Percentiles rank a stretch among this genome's conserved stretches.
These are phyloP conservation scores for Larix kaempferi DNA, from an alignment of 75 land plant species.

Conservation along the genomic window DNA sequence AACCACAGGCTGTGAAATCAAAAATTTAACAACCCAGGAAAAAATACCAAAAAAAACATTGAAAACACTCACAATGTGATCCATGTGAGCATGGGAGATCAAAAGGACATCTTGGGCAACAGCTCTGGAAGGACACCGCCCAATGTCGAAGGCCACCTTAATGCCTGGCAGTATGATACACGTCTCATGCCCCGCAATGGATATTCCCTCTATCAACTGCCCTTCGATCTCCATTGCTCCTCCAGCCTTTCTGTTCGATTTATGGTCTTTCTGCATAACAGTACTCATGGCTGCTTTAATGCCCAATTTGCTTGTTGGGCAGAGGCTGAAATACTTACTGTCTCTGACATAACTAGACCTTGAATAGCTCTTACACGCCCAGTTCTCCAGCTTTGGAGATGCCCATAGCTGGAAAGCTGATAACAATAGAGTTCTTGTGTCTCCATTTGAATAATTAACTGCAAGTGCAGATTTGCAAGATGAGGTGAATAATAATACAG, in stretches of 20 bases:
- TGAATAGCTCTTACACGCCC: too few relatives aligned
- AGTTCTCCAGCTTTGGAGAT: too few relatives aligned
- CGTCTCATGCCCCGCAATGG: constrained; percentile 96
- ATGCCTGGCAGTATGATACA: constrained; percentile 77
- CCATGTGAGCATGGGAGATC: constrained; percentile 96
- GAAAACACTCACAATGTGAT: constrained; percentile 70
- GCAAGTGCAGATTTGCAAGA: too few relatives aligned
- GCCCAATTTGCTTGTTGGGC: too few relatives aligned
- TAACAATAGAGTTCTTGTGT: too few relatives aligned
- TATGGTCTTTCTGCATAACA: background rate
- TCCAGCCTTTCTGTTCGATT: background rate
- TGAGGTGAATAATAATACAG: too few relatives aligned
- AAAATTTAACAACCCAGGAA: background rate
- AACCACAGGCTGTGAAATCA: too few relatives aligned
- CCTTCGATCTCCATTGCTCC: constrained; percentile 40
- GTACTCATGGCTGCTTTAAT: too few relatives aligned
- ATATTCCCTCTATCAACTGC: constrained; percentile 71
- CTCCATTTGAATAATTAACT: too few relatives aligned
- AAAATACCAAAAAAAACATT: background rate
- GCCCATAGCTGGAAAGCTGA: too few relatives aligned
- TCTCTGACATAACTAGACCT: too few relatives aligned
- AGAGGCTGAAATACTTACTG: too few relatives aligned
- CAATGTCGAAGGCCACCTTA: constrained; percentile 83
- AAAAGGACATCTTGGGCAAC: constrained; percentile 87
- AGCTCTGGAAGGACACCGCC: constrained; percentile 86